Conservation (phyloP, 208 protist species). For the Trypanosoma avium region DNA sequence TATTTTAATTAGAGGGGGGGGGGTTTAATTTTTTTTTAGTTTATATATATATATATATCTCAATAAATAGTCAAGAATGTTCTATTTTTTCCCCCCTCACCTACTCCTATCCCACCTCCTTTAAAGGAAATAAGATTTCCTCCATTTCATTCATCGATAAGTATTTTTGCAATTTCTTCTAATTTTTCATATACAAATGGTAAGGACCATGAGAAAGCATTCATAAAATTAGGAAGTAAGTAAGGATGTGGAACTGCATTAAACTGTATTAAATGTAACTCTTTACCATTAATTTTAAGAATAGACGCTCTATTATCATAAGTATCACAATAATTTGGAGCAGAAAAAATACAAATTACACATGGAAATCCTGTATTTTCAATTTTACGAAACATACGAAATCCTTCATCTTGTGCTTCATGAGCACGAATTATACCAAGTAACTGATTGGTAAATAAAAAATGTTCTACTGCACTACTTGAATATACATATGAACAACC, state of each 20-base stretch:
- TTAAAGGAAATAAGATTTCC: no score
- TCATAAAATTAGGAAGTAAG: conserved; percentile 95
- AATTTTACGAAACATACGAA: conserved; percentile 82
- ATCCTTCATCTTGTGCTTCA: conserved; percentile 78
- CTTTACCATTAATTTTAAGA: conserved; percentile 90
- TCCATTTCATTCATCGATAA: no score
- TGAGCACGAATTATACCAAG: conserved; percentile 91
- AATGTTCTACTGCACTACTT: conserved; percentile 60
- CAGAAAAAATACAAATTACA: conserved; percentile 93
- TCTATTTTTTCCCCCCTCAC: no score
- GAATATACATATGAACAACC: conserved; percentile 55
- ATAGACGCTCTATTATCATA: conserved; percentile 94
- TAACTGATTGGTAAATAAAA: conserved; percentile 86
- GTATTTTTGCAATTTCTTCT: conserved; percentile 43
- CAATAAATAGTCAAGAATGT: no score
- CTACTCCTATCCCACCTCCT: no score
- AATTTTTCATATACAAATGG: conserved; percentile 92
- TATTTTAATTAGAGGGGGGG: no score
- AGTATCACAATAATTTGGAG: conserved; percentile 94
- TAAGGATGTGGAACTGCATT: conserved; percentile 87
- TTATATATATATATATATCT: no score
- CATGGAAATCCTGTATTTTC: conserved; percentile 84
- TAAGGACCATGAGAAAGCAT: conserved; percentile 94
- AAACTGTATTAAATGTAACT: conserved; percentile 91
- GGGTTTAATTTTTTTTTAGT: no score